Conservation (phyloP, 148 eudicot species). For the Cornus controversa region DNA sequence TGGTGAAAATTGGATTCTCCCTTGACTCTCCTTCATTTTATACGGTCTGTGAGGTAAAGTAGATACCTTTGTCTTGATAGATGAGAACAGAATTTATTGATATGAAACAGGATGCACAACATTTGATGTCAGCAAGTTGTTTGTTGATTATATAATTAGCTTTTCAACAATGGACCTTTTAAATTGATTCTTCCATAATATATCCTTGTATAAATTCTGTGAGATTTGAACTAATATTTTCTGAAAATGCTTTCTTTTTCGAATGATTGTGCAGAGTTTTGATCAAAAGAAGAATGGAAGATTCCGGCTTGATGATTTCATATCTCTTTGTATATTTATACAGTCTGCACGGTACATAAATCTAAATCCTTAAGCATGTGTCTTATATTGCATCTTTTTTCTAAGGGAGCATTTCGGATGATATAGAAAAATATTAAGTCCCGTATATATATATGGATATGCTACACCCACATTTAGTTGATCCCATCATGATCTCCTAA, state of each 20-base stretch:
- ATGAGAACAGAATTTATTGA: neutral
- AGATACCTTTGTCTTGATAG: neutral
- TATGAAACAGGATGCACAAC: neutral
- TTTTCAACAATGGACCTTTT: too few relatives aligned
- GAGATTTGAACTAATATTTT: neutral
- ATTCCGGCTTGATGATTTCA: slow-evolving; percentile 80
- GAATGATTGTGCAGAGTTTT: slow-evolving; percentile 58
- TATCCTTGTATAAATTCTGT: neutral
- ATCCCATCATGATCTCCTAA: neutral
- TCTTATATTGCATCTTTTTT: neutral
- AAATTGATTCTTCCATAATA: neutral
- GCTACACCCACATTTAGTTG: neutral
- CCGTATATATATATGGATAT: neutral
- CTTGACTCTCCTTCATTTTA: slow-evolving; percentile 88
- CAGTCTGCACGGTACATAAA: slow-evolving; percentile 73
- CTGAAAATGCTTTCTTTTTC: neutral
- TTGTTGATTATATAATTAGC: neutral
- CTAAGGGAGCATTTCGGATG: neutral
- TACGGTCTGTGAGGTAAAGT: slow-evolving; percentile 75
- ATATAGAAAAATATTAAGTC: neutral
- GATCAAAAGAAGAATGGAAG: slow-evolving; percentile 73
- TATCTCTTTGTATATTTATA: slow-evolving; percentile 76
- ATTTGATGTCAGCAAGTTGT: neutral
- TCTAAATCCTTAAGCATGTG: neutral
- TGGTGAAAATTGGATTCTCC: slow-evolving; percentile 68